Evolutionary conservation across 345 rosid species (phyloP).

Genomic region (Brassica cretica): DNA sequence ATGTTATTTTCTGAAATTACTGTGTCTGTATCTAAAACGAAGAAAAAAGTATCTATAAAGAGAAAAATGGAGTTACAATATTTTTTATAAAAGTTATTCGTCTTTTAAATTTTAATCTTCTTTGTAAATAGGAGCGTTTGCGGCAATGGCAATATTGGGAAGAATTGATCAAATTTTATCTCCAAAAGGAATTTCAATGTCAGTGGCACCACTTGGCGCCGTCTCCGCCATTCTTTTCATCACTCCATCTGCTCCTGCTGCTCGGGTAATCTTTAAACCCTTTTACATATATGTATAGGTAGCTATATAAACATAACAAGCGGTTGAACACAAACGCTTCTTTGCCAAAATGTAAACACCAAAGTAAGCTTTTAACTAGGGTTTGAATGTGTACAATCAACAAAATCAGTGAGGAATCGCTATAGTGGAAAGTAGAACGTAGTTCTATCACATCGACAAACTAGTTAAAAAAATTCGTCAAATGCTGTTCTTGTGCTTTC

Average conservation of each 20-base stretch:
- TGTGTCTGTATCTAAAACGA: background rate
- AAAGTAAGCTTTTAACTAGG: slow-evolving; percentile 6
- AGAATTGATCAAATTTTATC: slow-evolving; percentile 76
- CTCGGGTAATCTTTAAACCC: slow-evolving; percentile 42
- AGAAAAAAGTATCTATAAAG: background rate
- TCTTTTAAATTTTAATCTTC: background rate
- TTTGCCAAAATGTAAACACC: background rate
- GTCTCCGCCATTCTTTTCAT: slow-evolving; percentile 82
- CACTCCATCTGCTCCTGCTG: slow-evolving; percentile 80
- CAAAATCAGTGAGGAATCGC: background rate
- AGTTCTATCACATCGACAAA: background rate
- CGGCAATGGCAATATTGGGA: slow-evolving; percentile 89
- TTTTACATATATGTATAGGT: background rate
- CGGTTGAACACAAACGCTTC: background rate
- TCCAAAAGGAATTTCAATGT: slow-evolving; percentile 71
- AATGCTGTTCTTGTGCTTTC: background rate
- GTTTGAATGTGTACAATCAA: slow-evolving; percentile 3
- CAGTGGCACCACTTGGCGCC: slow-evolving; percentile 89
- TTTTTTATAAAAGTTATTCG: background rate
- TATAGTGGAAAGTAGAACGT: background rate
- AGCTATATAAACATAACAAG: background rate
- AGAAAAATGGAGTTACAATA: background rate
- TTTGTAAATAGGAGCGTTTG: slow-evolving; percentile 74
- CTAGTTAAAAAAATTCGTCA: background rate
- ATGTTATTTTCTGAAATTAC: background rate